Conservation (phyloP, 2,329 filamentous ascomycete genomes). For the Bipolaris cookei region DNA sequence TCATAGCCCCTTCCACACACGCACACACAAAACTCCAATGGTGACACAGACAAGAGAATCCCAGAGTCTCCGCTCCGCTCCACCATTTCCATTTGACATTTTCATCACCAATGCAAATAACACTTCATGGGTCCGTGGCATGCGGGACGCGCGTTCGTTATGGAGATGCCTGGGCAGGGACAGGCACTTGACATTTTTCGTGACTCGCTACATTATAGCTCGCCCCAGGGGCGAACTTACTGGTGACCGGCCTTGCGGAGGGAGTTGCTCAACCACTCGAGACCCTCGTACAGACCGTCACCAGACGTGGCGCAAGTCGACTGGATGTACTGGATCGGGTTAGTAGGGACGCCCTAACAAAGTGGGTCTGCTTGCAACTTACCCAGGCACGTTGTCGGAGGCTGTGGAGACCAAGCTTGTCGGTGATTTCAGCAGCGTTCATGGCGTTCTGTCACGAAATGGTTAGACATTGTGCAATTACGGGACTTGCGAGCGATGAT, state of each 20-base stretch:
- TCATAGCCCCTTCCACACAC: slow-evolving; percentile 42
- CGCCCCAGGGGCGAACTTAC: slow-evolving; percentile 36
- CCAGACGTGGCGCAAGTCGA: slow-evolving; percentile 98
- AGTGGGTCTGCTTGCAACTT: slow-evolving; percentile 55
- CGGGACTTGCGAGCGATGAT: not conserved
- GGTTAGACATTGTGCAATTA: slow-evolving; percentile 21
- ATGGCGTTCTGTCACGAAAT: slow-evolving; percentile 79
- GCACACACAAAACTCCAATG: slow-evolving; percentile 41
- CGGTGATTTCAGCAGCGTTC: slow-evolving; percentile 99
- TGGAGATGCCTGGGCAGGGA: slow-evolving; percentile 28
- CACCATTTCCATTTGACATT: slow-evolving; percentile 45
- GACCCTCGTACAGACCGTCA: slow-evolving; percentile 99
- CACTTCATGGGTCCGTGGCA: slow-evolving; percentile 38
- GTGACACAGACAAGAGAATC: slow-evolving; percentile 39
- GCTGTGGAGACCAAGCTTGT: slow-evolving; percentile 99
- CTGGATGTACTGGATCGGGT: slow-evolving; percentile 81
- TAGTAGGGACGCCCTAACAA: slow-evolving; percentile 20
- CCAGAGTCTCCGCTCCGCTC: slow-evolving; percentile 38
- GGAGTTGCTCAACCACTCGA: slow-evolving; percentile 67
- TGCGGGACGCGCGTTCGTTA: slow-evolving; percentile 34
- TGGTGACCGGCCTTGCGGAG: slow-evolving; percentile 61
- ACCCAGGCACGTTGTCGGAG: slow-evolving; percentile 99
- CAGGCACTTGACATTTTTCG: slow-evolving; percentile 39
- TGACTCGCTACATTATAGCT: slow-evolving; percentile 32
- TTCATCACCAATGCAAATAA: slow-evolving; percentile 38